Base-by-base conservation (phyloP, 768 basidiomycete genomes). In the Dioszegia crocea region DNA sequence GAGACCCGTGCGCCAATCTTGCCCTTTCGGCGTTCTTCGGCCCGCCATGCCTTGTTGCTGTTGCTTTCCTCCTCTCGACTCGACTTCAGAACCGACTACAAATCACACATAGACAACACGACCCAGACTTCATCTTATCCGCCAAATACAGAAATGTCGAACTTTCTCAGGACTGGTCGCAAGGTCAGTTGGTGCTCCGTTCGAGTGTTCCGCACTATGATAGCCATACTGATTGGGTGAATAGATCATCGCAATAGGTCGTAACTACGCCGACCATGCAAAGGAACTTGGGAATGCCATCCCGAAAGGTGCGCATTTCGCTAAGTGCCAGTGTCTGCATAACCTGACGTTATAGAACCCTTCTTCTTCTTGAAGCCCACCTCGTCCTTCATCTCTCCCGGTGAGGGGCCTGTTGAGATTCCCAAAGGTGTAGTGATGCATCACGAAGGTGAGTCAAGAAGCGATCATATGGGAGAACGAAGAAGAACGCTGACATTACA, bases 331-430 rank as follows among this genome's bases (percentile, higher is more conserved):
- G 19, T 9, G n/a, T 16, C 54, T 30, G 17, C 8, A 9, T 6
- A 23, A 52, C 12, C 52, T 57, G 31, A 40, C n/a, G 9, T n/a
- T 21, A 8, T 8, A 41, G 93, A 97, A 73, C 96, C 96, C 0
- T 97, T 99, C 82, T 93, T 97, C 83, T 99, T 99, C 81, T 79
- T 98, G 26, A 99, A 99, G 78, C 96, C 94, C 8, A 98, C 96
- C 4, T 85, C 87, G 12, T 90, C 88, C 72, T 98, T 93, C 71
- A 71, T 97, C 23, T 70, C 80, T 21, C 84, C 84, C 16, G 89
- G 88, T 0, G 68, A 76, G 46, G 91, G 89, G 0, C 82, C 83
- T 33, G 79, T 98, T 19, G 89, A 97, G 79, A 87, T 97, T 33
- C 96, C 96, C 0, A 78, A 73, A 26, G 93, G 93, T 4, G 82